Base-by-base conservation (phyloP, 164 flowering plant species). In the Piper betle region DNA sequence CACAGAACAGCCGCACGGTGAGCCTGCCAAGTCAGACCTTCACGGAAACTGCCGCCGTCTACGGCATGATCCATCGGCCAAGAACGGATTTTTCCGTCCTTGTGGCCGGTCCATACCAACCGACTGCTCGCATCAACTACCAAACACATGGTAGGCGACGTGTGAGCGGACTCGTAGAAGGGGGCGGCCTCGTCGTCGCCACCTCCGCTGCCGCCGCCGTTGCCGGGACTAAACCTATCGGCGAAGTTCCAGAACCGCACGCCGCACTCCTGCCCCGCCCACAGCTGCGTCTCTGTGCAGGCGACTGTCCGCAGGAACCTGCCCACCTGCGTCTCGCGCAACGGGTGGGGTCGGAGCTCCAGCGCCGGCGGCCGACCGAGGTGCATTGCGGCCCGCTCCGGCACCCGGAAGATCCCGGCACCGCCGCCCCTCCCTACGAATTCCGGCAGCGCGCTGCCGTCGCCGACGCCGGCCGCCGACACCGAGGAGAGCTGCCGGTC, bases 261-360 rank as follows among this genome's bases (percentile, higher is more conserved):
- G 16, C 97, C 91, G 41, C 64, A 63, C 61, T 89, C 97, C 68
- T 77, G 81, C 3, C 96, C 99, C 1, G 96, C 99, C 99, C 99
- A 94, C 33, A 94, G 42, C 74, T 88, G 96, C 4, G 75, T 72
- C 10, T 80, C 85, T 46, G 89, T 80, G 57, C 86, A 84, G 2
- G 70, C 84, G 48, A 94, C 77, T 8, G 79, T 84, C 67, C 96
- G 73, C 65, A 91, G 50, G 62, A 83, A 88, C 39, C 65, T 72
- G 61, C 97, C 97, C 0, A 75, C 79, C 72, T 94, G 97, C 10
- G 94, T 87, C 72, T 91, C 99, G 69, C 87, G 67, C 39, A 85
- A 63, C 12, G 96, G 99, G 52, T 91, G 99, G 0, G 99, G 97
- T 73, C 99, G 69, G 62, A 94, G 72, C 73, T 91, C 99, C 2